Base-by-base conservation (phyloP, 2,329 filamentous ascomycete species). In the Colletotrichum musae region DNA sequence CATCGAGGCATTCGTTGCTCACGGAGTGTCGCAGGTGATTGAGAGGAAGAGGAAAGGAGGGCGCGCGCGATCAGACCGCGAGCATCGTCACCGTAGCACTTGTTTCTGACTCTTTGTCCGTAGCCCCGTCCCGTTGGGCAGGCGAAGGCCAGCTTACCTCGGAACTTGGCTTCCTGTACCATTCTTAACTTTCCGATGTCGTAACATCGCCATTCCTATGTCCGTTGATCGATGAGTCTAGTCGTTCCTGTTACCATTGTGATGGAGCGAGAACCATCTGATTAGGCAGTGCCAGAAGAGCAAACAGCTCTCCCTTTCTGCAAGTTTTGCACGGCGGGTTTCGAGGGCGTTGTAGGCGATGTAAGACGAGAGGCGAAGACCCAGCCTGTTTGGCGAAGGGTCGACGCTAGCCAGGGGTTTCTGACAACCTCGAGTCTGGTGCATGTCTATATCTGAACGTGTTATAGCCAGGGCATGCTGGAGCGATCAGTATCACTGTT, bases 401-500 rank as follows among this genome's bases (percentile, higher is more conserved):
- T 18, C 43, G 58, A 21, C 68, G 70, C 68, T 58, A 67, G 54
- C 72, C 64, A 75, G 67, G 71, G 71, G 58, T 7, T 36, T 62
- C 73, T 48, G 52, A 68, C 64, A 56, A 48, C 41, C 64, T 57
- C 48, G 47, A 58, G 21, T 68, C 53, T 58, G 24, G 45, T 67
- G 63, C 74, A 58, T 74, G 72, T 70, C 66, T 5, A 72, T 74
- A 74, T 66, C 59, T 67, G 47, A 41, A 65, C 28, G 64, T 59
- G 59, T 64, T 74, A 74, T 72, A 73, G 71, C 62, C 48, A 71
- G 69, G 64, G 70, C 67, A 69, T 68, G 48, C 68, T 53, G 50
- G 62, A 71, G 28, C 70, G 62, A 73, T 75, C 68, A 50, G 64
- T 63, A 73, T 75, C 68, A 50, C 67, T 63, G 71, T 48, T 62